These are phyloP conservation scores for Talaromyces sp. DNA, from an alignment of 2,329 filamentous ascomycete species.

Conservation along the genomic window DNA sequence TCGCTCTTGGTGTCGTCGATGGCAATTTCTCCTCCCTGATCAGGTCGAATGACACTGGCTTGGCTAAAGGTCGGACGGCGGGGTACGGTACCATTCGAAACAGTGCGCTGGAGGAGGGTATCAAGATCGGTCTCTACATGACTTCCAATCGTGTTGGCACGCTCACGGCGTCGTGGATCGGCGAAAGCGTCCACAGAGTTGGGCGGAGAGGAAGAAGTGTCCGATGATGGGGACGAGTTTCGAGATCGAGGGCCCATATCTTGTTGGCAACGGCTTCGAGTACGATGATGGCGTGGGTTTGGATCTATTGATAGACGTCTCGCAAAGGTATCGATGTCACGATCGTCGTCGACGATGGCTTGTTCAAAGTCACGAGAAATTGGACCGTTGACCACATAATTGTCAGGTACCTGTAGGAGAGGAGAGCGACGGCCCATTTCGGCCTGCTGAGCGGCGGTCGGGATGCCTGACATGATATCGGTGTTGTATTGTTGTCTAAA, in stretches of 20 bases:
- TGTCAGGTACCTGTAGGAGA: conserved; percentile 47
- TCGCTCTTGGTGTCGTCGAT: conserved; percentile 57
- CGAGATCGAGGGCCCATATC: conserved; percentile 43
- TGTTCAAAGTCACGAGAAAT: conserved; percentile 79
- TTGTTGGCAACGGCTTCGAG: conserved; percentile 35
- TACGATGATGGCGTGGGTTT: conserved; percentile 34
- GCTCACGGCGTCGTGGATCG: conserved; percentile 78
- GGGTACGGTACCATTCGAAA: conserved; percentile 65
- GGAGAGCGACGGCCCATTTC: conserved; percentile 47
- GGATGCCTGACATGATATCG: conserved; percentile 37
- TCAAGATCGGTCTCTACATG: conserved; percentile 53
- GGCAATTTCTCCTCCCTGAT: conserved; percentile 34
- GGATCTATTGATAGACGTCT: conserved; percentile 44
- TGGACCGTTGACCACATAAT: conserved; percentile 41
- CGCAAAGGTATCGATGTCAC: conserved; percentile 34
- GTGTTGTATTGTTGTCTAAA: conserved; percentile 26
- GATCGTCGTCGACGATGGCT: conserved; percentile 74
- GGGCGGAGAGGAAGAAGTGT: conserved; percentile 76
- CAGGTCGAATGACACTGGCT: conserved; percentile 54
- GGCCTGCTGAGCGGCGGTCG: conserved; percentile 43
- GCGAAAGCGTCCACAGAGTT: conserved; percentile 98
- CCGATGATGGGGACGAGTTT: conserved; percentile 48
- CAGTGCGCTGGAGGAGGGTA: conserved; percentile 63
- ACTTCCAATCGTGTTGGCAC: conserved; percentile 65
- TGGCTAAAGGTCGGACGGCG: conserved; percentile 59